phyloP scores from a whole-genome alignment of 441 rosid genomes.

The Biscutella auriculata region DNA sequence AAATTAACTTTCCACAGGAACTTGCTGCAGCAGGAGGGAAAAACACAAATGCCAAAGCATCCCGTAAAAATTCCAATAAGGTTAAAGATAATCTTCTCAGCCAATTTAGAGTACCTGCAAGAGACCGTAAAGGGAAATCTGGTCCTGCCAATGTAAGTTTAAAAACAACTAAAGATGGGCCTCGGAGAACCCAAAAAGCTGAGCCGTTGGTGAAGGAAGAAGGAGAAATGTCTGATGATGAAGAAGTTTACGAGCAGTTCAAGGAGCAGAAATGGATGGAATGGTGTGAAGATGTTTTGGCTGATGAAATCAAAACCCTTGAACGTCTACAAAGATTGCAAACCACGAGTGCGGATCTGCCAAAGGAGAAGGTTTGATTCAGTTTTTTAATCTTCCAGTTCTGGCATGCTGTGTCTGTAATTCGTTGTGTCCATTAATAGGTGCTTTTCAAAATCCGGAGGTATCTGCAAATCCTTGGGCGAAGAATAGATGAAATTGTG shows the following conservation, averaged over 20 bases:
- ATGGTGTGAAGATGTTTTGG: conserved; percentile 97
- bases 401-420: no score
- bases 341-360: conserved; percentile 91
- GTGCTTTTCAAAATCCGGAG: conserved; percentile 88
- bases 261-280: conserved; percentile 99
- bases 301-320: conserved; percentile 68
- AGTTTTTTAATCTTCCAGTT: not conserved
- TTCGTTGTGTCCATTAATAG: conserved; percentile 24
- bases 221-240: conserved; percentile 97
- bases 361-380: conserved; percentile 66
- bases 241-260: conserved; percentile 83
- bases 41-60: conserved; percentile 45
- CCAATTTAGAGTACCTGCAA: conserved; percentile 28
- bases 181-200: conserved; percentile 47
- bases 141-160: conserved; percentile 31
- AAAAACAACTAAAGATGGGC: conserved; percentile 33
- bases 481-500: conserved; percentile 72
- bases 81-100: conserved; percentile 38
- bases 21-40: conserved; percentile 71
- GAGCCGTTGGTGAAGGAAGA: conserved; percentile 87
- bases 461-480: conserved; percentile 82
- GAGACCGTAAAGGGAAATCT: conserved; percentile 46
- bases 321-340: conserved; percentile 73
- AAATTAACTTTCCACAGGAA: conserved; percentile 39
- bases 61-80: conserved; percentile 65